Evolutionary conservation across 1,284 basidiomycete genomes (phyloP).

Genomic region (Tilletia caries): DNA sequence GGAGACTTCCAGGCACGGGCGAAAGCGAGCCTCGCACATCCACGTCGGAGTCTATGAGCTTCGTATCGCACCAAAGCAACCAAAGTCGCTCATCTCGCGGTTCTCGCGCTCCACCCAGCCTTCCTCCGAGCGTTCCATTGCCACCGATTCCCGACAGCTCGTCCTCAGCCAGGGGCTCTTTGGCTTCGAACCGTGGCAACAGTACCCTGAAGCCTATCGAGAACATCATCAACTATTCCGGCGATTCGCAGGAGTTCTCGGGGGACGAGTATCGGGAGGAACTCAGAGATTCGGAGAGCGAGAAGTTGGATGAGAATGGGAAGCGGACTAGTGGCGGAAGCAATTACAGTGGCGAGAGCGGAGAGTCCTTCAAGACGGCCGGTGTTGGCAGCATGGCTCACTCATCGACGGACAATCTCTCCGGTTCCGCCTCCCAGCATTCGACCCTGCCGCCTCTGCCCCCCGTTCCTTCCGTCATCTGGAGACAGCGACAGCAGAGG

Average conservation of each 20-base stretch:
- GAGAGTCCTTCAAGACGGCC: conserved; percentile 9
- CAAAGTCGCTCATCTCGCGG: neutral
- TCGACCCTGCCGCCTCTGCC: neutral
- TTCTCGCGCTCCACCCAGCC: conserved; percentile 3
- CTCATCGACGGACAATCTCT: conserved; percentile 2
- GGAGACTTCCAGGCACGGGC: neutral
- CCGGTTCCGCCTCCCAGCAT: neutral
- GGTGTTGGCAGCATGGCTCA: neutral
- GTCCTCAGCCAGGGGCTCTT: neutral
- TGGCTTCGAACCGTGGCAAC: neutral
- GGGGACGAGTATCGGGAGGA: neutral
- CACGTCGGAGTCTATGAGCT: neutral
- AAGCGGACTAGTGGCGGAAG: neutral
- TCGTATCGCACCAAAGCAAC: neutral
- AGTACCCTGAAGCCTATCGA: neutral
- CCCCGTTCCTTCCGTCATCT: conserved; percentile 7
- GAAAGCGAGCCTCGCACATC: neutral
- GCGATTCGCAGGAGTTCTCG: neutral
- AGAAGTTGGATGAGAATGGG: neutral
- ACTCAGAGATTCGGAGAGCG: conserved; percentile 1
- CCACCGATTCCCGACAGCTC: conserved; percentile 1
- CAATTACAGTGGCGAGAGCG: conserved; percentile 8
- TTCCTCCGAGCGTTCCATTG: conserved; percentile 1
- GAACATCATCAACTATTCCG: neutral
- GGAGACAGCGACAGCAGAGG: conserved; percentile 11